Conservation (phyloP, 2,329 filamentous ascomycete species). For the Aspergillus udagawae region DNA sequence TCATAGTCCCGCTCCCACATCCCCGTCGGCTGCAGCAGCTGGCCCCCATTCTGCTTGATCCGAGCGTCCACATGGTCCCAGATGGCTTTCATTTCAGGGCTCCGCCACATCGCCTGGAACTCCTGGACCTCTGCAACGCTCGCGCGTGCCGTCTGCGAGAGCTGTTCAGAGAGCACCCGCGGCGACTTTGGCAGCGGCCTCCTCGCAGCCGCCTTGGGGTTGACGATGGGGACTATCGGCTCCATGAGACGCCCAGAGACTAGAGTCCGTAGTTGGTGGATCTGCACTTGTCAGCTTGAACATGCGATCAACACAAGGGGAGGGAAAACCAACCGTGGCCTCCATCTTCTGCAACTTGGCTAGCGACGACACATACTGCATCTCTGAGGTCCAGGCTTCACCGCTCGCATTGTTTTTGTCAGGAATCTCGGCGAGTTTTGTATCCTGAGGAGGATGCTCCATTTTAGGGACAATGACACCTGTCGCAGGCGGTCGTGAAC, state of each 20-base stretch:
- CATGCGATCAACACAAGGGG: neutral
- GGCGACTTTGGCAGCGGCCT: constrained; percentile 31
- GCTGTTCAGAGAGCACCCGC: constrained; percentile 28
- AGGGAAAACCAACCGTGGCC: constrained; percentile 17
- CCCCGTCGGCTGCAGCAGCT: constrained; percentile 32
- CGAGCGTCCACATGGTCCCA: constrained; percentile 36
- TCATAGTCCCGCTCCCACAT: constrained; percentile 42
- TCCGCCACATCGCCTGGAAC: constrained; percentile 40
- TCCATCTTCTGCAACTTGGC: constrained; percentile 40
- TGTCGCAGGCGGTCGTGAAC: constrained; percentile 3
- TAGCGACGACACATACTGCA: constrained; percentile 37
- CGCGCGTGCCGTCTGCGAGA: constrained; percentile 32
- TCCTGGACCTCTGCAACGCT: constrained; percentile 34
- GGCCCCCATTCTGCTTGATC: constrained; percentile 35
- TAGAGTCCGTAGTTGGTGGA: constrained; percentile 40
- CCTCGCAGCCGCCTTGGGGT: constrained; percentile 21
- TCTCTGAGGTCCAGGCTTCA: constrained; percentile 30
- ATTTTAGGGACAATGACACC: constrained; percentile 17
- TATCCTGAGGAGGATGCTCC: constrained; percentile 1
- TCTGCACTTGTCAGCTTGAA: constrained; percentile 24
- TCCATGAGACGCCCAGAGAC: constrained; percentile 40
- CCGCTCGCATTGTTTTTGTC: constrained; percentile 1
- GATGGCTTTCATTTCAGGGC: constrained; percentile 36
- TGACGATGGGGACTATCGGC: constrained; percentile 36
- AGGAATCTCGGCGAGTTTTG: neutral